Conservation (phyloP, 208 protist genomes). For the Leishmania arabica region DNA sequence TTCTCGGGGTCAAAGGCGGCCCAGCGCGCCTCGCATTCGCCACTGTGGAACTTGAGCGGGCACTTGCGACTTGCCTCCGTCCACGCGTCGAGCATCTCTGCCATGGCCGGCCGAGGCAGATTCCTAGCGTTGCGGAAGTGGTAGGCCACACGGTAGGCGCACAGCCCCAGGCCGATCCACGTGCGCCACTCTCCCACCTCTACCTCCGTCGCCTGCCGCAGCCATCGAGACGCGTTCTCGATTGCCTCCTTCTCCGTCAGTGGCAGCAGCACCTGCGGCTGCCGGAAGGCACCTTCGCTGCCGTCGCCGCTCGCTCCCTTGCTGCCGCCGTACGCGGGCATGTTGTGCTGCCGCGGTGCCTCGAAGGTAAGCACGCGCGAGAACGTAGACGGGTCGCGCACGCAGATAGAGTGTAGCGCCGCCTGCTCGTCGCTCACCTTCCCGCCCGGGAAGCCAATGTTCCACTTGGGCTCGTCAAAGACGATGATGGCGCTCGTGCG, state of each 20-base stretch:
- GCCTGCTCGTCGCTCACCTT: conserved; percentile 68
- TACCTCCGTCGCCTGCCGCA: conserved; percentile 62
- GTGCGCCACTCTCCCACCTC: conserved; percentile 83
- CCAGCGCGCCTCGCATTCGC: conserved; percentile 76
- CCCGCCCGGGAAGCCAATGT: conserved; percentile 73
- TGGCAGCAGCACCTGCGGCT: conserved; percentile 56
- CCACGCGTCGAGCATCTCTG: conserved; percentile 87
- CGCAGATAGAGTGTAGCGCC: conserved; percentile 76
- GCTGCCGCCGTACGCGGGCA: conserved; percentile 8
- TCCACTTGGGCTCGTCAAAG: conserved; percentile 72
- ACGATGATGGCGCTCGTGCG: conserved; percentile 85
- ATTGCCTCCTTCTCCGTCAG: conserved; percentile 74
- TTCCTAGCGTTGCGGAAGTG: conserved; percentile 71
- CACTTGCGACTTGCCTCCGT: conserved; percentile 72
- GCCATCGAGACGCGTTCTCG: conserved; percentile 64
- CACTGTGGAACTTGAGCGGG: conserved; percentile 64
- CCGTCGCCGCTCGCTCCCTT: neutral
- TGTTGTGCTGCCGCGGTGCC: conserved; percentile 35
- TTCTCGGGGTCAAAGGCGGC: conserved; percentile 63
- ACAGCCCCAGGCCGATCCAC: conserved; percentile 81
- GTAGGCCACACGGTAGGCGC: conserved; percentile 70
- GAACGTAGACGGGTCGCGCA: conserved; percentile 71
- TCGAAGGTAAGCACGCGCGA: conserved; percentile 67
- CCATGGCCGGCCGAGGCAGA: conserved; percentile 68
- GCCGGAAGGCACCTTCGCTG: neutral